Evolutionary conservation across 2,329 filamentous ascomycete species (phyloP).

Genomic region (Cercospora zeae-maydis): DNA sequence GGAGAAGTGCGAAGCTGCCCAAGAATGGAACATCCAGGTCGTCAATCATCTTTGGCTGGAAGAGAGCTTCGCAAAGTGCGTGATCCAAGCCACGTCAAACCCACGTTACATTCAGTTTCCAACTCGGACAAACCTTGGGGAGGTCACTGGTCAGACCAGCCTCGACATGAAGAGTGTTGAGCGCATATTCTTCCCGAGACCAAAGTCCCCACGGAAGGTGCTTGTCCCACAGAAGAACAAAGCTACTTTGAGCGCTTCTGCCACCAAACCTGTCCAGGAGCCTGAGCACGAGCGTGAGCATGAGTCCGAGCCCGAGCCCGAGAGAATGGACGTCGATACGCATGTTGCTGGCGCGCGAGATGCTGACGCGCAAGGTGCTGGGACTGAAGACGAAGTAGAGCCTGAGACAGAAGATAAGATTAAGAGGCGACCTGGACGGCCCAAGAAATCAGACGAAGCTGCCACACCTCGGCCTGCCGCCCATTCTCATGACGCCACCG

Average conservation of each 20-base stretch:
- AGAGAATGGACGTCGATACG: conserved; percentile 25
- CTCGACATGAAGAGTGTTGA: conserved; percentile 71
- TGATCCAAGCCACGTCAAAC: conserved; percentile 67
- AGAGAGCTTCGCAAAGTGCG: conserved; percentile 90
- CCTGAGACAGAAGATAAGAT: conserved; percentile 16
- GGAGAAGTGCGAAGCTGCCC: conserved; percentile 88
- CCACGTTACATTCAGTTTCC: conserved; percentile 83
- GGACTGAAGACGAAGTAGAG: conserved; percentile 6
- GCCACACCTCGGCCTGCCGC: conserved; percentile 30
- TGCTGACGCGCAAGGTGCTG: conserved; percentile 9
- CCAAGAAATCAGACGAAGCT: conserved; percentile 23
- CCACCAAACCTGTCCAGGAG: conserved; percentile 18
- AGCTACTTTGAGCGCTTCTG: conserved; percentile 24
- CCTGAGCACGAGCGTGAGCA: too few species aligned
- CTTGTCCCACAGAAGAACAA: conserved; percentile 22
- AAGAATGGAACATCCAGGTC: conserved; percentile 86
- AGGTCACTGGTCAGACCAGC: conserved; percentile 85
- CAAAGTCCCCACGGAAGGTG: conserved; percentile 28
- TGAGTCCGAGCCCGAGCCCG: conserved; percentile 8
- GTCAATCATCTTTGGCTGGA: conserved; percentile 97
- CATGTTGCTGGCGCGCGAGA: conserved; percentile 8
- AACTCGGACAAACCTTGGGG: conserved; percentile 81
- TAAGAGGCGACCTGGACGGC: conserved; percentile 31
- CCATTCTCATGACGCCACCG: conserved; percentile 68
- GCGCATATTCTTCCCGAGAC: conserved; percentile 58